Base-by-base conservation (phyloP, 257 asterid species). In the Marsdenia floribunda region DNA sequence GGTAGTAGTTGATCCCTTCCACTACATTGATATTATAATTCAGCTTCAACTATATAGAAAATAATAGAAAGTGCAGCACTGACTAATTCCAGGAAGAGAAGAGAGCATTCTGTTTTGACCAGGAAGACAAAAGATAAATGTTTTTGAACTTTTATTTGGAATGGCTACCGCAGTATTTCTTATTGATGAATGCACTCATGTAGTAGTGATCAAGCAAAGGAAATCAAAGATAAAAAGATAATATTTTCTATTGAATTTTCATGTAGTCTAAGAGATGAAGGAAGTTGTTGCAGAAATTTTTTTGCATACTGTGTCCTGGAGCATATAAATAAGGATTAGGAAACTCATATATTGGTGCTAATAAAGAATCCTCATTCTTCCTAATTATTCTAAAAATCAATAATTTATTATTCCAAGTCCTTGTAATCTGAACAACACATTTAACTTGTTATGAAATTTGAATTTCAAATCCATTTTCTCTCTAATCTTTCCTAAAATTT, bases 1-100 rank as follows among this genome's bases (percentile, higher is more conserved):
- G 96, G 96, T 80, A 93, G 89, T 66, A 93, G 75, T 77, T 79
- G 89, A 87, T 93, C 97, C 71, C 77, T 84, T 76, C 91, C 98
- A 80, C 98, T 93, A 74, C 82, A 85, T 70, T 81, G 60, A 65
- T 18, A 65, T 21, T 29, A 63, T 40, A 57, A 44, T 72, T 64
- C 73, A 80, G 72, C 67, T 24, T 13, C 29, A 37, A 46, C 60
- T 76, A 54, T 38, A 60, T 1, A 38, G 16, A 54, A 35, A 29
- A 72, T 12, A 14, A 53, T 40, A 35, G 42, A 13, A 18, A 59
- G 18, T 60, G 16, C 16, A 18, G 33, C 12, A 73, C n/a, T 22
- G 38, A 73, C 50, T 21, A 57, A 68, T 33, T 47, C 26, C 13
- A 57, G 29, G 70, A 71, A 54, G 19, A 19, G 8, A 71, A 21